phyloP scores from a whole-genome alignment of 768 basidiomycete species.

The Suillus cothurnatus region DNA sequence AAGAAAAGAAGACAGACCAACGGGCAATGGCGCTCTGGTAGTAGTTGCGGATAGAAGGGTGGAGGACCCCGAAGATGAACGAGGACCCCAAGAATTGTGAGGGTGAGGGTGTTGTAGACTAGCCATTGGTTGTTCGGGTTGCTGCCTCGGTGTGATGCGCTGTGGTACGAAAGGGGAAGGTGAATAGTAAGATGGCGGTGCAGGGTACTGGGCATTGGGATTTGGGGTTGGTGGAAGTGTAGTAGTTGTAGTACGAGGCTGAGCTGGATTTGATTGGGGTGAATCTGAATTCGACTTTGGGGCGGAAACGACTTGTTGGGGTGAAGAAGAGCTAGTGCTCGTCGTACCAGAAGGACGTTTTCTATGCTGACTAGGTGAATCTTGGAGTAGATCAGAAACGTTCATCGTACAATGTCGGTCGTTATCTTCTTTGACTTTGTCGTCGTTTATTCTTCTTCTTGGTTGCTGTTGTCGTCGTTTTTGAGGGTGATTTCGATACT shows the following conservation, averaged over 20 bases:
- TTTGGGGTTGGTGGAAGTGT: slow-evolving; percentile 13
- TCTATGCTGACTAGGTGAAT: slow-evolving; percentile 64
- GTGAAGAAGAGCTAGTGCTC: slow-evolving; percentile 30
- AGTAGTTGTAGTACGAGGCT: not conserved
- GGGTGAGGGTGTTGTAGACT: slow-evolving; percentile 34
- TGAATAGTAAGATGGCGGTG: slow-evolving; percentile 36
- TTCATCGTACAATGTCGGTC: slow-evolving; percentile 46
- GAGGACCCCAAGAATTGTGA: slow-evolving; percentile 35
- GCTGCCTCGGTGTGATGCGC: slow-evolving; percentile 28
- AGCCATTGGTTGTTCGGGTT: slow-evolving; percentile 30
- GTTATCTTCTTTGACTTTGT: not conserved
- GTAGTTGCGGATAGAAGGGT: slow-evolving; percentile 22
- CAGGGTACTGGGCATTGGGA: slow-evolving; percentile 26
- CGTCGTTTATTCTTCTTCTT: not conserved
- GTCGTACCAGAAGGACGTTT: slow-evolving; percentile 34
- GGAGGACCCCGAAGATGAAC: slow-evolving; percentile 32
- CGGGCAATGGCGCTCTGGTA: slow-evolving; percentile 24
- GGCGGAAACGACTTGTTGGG: slow-evolving; percentile 32
- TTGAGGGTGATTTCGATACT: not conserved
- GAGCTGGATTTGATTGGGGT: slow-evolving; percentile 22
- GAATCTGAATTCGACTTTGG: slow-evolving; percentile 23
- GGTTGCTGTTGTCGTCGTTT: not conserved
- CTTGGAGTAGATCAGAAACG: slow-evolving; percentile 68
- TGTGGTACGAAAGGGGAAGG: slow-evolving; percentile 31
- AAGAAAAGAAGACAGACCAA: slow-evolving; percentile 21